These are phyloP conservation scores for Hanseniaspora singularis DNA, from an alignment of 805 yeast species.

Conservation along the genomic window DNA sequence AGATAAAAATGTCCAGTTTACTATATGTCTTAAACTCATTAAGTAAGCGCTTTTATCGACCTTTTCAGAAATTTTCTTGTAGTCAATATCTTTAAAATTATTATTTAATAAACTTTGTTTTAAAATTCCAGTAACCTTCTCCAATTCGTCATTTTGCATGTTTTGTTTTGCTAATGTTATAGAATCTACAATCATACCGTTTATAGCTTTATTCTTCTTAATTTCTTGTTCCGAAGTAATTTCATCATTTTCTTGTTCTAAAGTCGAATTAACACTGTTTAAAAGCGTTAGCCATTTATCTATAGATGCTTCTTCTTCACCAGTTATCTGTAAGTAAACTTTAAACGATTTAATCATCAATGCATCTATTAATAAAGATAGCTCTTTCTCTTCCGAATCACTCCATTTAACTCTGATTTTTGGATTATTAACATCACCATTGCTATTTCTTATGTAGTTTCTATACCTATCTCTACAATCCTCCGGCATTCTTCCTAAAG, in stretches of 20 bases:
- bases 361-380: conserved; percentile 40
- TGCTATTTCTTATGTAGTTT: conserved; percentile 87
- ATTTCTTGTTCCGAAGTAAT: conserved; percentile 20
- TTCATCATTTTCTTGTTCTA: too few relatives aligned
- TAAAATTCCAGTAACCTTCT: not conserved
- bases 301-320: not conserved
- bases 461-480: conserved; percentile 96
- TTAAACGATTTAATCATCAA: not conserved
- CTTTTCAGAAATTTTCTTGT: not conserved
- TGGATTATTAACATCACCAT: conserved; percentile 50
- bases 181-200: conserved; percentile 2
- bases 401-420: conserved; percentile 47
- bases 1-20: conserved; percentile 87
- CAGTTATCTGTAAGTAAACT: not conserved
- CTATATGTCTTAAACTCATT: conserved; percentile 30
- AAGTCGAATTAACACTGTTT: too few relatives aligned
- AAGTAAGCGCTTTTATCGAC: not conserved
- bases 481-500: conserved; percentile 88
- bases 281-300: not conserved
- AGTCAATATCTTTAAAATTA: not conserved
- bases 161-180: conserved; percentile 6
- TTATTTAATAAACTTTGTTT: not conserved
- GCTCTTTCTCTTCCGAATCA: conserved; percentile 50
- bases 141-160: not conserved
- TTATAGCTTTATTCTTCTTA: not conserved